These are phyloP conservation scores for Gamarada debralockiae DNA, from an alignment of 495 filamentous ascomycete species.

Conservation along the genomic window DNA sequence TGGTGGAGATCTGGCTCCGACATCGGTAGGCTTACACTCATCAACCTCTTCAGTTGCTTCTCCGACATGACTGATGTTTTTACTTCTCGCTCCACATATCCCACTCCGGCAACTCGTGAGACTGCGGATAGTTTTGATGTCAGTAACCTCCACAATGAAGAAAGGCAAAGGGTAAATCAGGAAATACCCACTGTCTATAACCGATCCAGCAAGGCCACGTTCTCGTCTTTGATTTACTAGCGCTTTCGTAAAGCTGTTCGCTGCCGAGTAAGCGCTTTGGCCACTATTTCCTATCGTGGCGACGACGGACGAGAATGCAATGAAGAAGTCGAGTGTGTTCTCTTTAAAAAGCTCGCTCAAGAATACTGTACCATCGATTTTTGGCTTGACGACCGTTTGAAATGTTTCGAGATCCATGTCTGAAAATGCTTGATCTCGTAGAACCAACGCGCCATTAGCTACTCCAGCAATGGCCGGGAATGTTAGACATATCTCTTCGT, in stretches of 20 bases:
- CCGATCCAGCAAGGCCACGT: conserved; percentile 29
- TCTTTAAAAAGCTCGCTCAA: conserved; percentile 36
- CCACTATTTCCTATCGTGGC: conserved; percentile 40
- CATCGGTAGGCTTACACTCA: no score
- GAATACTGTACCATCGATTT: conserved; percentile 34
- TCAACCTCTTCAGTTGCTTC: no score
- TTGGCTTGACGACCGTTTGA: conserved; percentile 27
- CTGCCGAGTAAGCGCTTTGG: conserved; percentile 48
- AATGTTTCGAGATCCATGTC: conserved; percentile 34
- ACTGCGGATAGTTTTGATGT: no score
- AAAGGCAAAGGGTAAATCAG: conserved; percentile 20
- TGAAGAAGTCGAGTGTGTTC: conserved; percentile 51
- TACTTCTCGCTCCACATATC: no score
- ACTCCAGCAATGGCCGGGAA: conserved; percentile 43
- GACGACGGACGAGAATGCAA: conserved; percentile 46
- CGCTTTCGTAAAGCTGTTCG: conserved; percentile 41
- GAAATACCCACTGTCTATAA: conserved; percentile 53
- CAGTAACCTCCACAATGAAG: no score
- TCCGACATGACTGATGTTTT: no score
- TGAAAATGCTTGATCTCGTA: conserved; percentile 35
- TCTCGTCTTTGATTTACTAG: conserved; percentile 28
- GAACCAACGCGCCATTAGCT: conserved; percentile 44
- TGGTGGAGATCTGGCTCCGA: conserved; percentile 59
- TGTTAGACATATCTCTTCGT: conserved; percentile 8
- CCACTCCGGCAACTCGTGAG: no score